These are phyloP conservation scores for Bromus sterilis DNA, from an alignment of 176 grass and related monocot genomes.

Conservation along the genomic window DNA sequence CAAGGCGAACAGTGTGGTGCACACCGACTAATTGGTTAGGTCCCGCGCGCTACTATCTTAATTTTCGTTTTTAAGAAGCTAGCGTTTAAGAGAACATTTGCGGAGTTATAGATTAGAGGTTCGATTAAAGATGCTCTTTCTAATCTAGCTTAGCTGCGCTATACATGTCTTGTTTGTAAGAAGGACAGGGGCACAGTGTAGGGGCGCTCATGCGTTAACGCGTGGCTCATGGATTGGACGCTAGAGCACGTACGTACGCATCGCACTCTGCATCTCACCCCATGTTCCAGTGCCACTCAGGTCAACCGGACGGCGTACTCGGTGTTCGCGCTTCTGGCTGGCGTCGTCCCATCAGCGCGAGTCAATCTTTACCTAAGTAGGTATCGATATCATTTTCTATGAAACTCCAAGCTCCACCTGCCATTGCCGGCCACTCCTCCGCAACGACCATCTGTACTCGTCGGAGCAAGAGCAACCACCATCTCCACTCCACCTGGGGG, in stretches of 20 bases:
- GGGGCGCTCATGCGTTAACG: no score
- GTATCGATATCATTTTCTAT: neutral
- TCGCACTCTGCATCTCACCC: neutral
- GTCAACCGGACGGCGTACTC: neutral
- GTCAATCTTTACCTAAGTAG: neutral
- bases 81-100: no score
- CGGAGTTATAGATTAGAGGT: no score
- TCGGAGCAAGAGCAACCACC: neutral
- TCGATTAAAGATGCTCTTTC: no score
- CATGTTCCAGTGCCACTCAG: neutral
- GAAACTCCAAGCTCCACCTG: neutral
- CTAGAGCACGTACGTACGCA: neutral
- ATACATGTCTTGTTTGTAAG: no score
- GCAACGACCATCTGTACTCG: neutral
- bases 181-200: no score
- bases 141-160: no score
- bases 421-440: neutral
- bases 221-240: neutral
- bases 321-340: neutral
- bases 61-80: no score
- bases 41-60: no score
- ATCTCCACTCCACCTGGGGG: neutral
- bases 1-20: no score
- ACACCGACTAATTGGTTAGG: no score
- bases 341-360: neutral